Evolutionary conservation across 768 basidiomycete species (phyloP).

Genomic region (Lentinus brumalis): DNA sequence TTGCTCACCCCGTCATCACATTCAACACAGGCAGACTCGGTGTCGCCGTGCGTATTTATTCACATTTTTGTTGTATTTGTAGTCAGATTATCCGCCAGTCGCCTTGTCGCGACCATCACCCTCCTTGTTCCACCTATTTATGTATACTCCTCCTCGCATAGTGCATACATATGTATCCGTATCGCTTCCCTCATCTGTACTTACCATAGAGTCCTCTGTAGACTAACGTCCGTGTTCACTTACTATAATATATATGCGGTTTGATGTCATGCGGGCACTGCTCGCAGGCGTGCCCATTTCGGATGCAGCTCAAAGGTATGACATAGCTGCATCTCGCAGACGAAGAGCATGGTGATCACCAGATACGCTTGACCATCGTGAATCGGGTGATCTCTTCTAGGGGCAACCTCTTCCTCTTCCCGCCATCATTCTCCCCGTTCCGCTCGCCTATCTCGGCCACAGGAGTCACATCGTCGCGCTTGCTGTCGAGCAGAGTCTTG

Average conservation of each 20-base stretch:
- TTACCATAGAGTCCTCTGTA: background rate
- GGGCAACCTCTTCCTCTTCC: conserved; percentile 63
- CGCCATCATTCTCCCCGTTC: conserved; percentile 25
- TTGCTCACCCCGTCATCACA: background rate
- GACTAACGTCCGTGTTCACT: no score
- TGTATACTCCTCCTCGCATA: background rate
- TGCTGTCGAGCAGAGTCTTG: conserved; percentile 68
- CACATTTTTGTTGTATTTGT: background rate
- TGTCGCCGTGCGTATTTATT: background rate
- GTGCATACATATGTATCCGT: background rate
- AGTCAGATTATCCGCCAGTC: background rate
- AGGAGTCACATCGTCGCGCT: conserved; percentile 64
- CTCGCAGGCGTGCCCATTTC: no score
- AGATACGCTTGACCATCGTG: conserved; percentile 96
- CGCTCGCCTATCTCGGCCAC: conserved; percentile 76
- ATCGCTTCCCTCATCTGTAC: background rate
- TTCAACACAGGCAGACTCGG: background rate
- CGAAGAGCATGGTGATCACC: conserved; percentile 37
- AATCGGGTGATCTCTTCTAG: conserved; percentile 91
- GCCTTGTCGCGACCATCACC: background rate
- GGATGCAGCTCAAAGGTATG: no score
- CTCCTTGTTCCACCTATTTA: background rate
- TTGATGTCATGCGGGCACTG: no score
- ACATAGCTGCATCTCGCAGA: no score
- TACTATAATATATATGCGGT: no score